Percentiles rank a stretch among this genome's conserved stretches.
Conservation (phyloP, 139 green algal species). For the Auxenochlorella protothecoides region DNA sequence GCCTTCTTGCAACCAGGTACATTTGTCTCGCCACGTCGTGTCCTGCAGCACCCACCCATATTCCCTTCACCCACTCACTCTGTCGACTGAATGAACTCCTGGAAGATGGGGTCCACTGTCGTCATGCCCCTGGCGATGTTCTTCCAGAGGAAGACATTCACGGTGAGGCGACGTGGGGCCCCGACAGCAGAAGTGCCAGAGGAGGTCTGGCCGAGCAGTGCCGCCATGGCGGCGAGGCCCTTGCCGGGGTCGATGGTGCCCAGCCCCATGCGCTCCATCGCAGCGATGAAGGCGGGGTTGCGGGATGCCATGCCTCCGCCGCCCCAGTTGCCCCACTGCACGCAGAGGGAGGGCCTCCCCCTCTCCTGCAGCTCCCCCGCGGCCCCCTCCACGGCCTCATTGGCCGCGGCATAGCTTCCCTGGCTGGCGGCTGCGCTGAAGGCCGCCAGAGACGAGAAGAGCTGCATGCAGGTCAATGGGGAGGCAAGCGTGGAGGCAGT, state of each 20-base stretch:
- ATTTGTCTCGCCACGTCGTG: no score
- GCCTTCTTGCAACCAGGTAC: no score
- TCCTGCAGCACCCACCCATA: no score
- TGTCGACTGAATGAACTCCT: slow-evolving; percentile 4
- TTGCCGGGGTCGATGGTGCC: slow-evolving; percentile 27
- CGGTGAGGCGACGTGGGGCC: background rate
- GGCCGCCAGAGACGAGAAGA: slow-evolving; percentile 46
- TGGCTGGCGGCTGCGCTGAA: slow-evolving; percentile 37
- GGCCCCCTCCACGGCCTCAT: slow-evolving; percentile 29
- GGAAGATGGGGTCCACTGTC: no score
- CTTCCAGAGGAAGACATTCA: background rate
- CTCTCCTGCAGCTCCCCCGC: background rate
- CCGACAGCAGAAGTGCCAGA: background rate
- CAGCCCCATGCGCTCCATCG: slow-evolving; percentile 55
- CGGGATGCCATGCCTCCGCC: slow-evolving; percentile 33
- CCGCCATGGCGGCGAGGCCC: no score
- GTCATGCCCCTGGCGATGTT: background rate
- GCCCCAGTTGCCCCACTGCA: slow-evolving; percentile 47
- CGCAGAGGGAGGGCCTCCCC: background rate
- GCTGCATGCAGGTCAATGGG: slow-evolving; percentile 11
- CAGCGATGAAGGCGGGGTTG: slow-evolving; percentile 17
- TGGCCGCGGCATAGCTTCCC: slow-evolving; percentile 39
- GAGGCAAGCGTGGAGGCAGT: background rate
- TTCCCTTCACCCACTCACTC: background rate
- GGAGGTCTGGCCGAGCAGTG: no score